Base-by-base conservation (phyloP, 768 basidiomycete species). In the Flagelloscypha sp. region DNA sequence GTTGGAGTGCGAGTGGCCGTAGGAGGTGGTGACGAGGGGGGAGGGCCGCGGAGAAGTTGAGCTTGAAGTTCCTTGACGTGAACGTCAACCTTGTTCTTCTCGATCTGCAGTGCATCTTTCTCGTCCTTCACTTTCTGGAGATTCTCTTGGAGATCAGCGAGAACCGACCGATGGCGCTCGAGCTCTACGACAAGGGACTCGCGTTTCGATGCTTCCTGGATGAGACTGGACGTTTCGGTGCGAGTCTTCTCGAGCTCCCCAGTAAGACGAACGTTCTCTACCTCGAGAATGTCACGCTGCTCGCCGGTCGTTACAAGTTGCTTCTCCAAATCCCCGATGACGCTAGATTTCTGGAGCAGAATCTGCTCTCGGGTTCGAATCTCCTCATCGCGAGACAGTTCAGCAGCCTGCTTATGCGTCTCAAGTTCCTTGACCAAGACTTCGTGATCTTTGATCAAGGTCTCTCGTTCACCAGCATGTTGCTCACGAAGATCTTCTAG, bases 101-200 rank as follows among this genome's bases (percentile, higher is more conserved):
- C 86, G 7, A 70, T 62, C 40, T 80, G 84, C 11, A 92, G 62
- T 11, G 49, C 66, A 52, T 86, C 88, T 56, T 84, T 84, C 59
- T 88, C 85, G 48, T 88, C 81, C 59, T 84, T 84, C 49, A 77
- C 75, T 30, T 72, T 75, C 54, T 86, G 84, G 17, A 89, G 61
- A 43, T 72, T 78, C 41, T 82, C 79, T 46, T 88, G 85, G 55
- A 81, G 59, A 47, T 89, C 86, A 17, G 79, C 78, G 11, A 89
- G 64, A 19, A 77, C 64, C 7, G 77, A 79, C 17, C 84, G 83
- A 54, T 86, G 83, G 23, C 68, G 74, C 47, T 89, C 85, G 22
- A 90, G 62, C 49, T 92, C 85, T 15, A 72, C 68, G 7, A 73
- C 74, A 24, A 87, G 66, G 12, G 82, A 79, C 46, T 86, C 75